phyloP scores from a whole-genome alignment of 1,284 basidiomycete species.

The Waitea zeae region DNA sequence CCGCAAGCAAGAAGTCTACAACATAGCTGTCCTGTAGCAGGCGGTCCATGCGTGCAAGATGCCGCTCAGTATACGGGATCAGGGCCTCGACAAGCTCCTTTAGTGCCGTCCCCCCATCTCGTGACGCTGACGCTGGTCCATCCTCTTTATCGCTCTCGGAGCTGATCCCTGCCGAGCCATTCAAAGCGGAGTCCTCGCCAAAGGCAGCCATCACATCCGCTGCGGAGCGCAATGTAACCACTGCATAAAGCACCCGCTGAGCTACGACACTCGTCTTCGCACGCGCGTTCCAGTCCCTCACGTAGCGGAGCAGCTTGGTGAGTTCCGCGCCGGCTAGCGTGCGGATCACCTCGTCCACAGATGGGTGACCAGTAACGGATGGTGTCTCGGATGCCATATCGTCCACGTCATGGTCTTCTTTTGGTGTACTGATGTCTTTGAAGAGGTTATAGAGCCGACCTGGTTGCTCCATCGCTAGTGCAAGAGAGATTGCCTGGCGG shows the following conservation, averaged over 20 bases:
- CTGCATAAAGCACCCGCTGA: constrained; percentile 70
- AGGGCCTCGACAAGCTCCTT: constrained; percentile 74
- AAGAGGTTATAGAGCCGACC: constrained; percentile 78
- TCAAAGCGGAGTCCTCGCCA: constrained; percentile 14
- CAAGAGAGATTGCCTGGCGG: constrained; percentile 78
- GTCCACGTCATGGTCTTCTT: constrained; percentile 6
- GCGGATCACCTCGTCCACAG: constrained; percentile 72
- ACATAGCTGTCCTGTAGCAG: constrained; percentile 88
- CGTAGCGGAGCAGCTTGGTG: constrained; percentile 65
- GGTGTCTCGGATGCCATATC: constrained; percentile 4
- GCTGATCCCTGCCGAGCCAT: constrained; percentile 11
- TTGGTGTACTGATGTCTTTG: constrained; percentile 31
- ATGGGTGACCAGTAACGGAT: constrained; percentile 44
- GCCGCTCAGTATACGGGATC: constrained; percentile 88
- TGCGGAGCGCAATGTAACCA: constrained; percentile 60
- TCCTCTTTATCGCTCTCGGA: constrained; percentile 9
- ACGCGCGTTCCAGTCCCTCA: constrained; percentile 89
- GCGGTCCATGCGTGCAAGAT: constrained; percentile 73
- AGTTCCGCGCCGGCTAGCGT: constrained; percentile 61
- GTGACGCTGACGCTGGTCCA: no score
- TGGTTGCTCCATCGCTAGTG: constrained; percentile 86
- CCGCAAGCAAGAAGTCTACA: constrained; percentile 79
- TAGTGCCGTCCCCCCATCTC: constrained; percentile 26
- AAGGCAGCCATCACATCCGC: constrained; percentile 68
- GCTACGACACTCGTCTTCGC: constrained; percentile 78